phyloP scores from a whole-genome alignment of 495 filamentous ascomycete species.

The Peziza echinospora region DNA sequence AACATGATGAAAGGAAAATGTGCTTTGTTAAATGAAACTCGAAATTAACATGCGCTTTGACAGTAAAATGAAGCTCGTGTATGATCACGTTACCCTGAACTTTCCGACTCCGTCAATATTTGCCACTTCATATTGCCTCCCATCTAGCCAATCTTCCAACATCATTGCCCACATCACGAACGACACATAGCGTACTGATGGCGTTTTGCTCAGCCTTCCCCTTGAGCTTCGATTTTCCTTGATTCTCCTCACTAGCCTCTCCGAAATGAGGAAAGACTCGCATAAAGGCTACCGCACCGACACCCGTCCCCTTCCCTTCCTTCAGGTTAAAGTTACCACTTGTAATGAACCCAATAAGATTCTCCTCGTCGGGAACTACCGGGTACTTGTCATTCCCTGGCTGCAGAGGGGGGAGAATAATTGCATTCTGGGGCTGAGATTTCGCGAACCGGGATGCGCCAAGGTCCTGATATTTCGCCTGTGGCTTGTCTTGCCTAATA shows the following conservation, averaged over 20 bases:
- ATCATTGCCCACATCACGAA: slow-evolving; percentile 54
- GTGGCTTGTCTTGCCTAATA: too few relatives aligned
- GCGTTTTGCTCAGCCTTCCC: too few relatives aligned
- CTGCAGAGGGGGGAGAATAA: slow-evolving; percentile 6
- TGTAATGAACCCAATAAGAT: slow-evolving; percentile 82
- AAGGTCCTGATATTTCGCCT: too few relatives aligned
- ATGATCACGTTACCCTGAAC: too few relatives aligned
- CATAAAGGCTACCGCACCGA: slow-evolving; percentile 45
- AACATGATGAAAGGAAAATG: too few relatives aligned
- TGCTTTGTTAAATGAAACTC: too few relatives aligned
- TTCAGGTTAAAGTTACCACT: slow-evolving; percentile 65
- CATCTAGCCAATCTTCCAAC: slow-evolving; percentile 62
- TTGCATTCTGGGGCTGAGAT: slow-evolving; percentile 1
- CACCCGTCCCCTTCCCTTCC: slow-evolving; percentile 50
- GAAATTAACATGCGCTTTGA: too few relatives aligned
- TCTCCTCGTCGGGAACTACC: slow-evolving; percentile 44
- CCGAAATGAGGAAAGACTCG: slow-evolving; percentile 36
- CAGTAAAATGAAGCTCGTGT: too few relatives aligned
- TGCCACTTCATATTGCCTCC: slow-evolving; percentile 52
- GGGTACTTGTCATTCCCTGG: slow-evolving; percentile 33
- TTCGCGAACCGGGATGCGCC: slow-evolving; percentile 6
- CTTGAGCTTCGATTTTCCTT: slow-evolving; percentile 15
- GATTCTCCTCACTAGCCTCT: slow-evolving; percentile 17
- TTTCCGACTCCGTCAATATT: too few relatives aligned
- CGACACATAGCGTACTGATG: slow-evolving; percentile 41